Percentiles rank a stretch among this genome's conserved stretches.
Evolutionary conservation across 768 basidiomycete genomes (phyloP).

Genomic region (Candolleomyces efflorescens): DNA sequence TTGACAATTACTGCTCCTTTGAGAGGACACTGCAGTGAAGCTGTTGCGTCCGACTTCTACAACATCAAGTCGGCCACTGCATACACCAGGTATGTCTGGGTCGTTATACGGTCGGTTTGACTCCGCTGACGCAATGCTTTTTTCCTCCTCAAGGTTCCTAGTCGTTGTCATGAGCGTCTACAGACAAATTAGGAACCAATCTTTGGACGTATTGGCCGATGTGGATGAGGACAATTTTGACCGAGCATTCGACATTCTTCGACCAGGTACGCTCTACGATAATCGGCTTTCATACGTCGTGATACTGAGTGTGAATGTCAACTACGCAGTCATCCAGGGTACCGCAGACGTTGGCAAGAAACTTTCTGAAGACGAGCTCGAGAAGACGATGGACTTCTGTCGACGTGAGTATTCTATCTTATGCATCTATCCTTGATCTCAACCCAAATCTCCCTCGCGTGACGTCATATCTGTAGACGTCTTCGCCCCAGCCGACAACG

Average conservation of each 20-base stretch:
- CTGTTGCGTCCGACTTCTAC: constrained; percentile 25
- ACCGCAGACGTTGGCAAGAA: constrained; percentile 23
- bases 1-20: constrained; percentile 28
- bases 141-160: constrained; percentile 32
- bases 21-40: constrained; percentile 25
- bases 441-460: neutral
- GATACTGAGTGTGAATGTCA: neutral
- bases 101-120: neutral
- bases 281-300: neutral
- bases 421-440: neutral
- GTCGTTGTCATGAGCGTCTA: constrained; percentile 46
- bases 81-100: constrained; percentile 26
- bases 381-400: constrained; percentile 35
- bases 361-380: constrained; percentile 46
- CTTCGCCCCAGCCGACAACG: constrained; percentile 21
- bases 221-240: constrained; percentile 46
- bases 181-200: constrained; percentile 43
- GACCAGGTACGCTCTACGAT: constrained; percentile 27
- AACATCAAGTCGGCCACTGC: constrained; percentile 26
- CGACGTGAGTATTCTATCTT: constrained; percentile 10
- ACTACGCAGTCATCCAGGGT: constrained; percentile 22
- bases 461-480: constrained; percentile 12
- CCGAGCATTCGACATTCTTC: constrained; percentile 40
- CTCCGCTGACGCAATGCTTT: too few relatives aligned
- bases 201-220: constrained; percentile 35